Evolutionary conservation across 495 filamentous ascomycete genomes (phyloP).

Genomic region (Choiromyces venosus): DNA sequence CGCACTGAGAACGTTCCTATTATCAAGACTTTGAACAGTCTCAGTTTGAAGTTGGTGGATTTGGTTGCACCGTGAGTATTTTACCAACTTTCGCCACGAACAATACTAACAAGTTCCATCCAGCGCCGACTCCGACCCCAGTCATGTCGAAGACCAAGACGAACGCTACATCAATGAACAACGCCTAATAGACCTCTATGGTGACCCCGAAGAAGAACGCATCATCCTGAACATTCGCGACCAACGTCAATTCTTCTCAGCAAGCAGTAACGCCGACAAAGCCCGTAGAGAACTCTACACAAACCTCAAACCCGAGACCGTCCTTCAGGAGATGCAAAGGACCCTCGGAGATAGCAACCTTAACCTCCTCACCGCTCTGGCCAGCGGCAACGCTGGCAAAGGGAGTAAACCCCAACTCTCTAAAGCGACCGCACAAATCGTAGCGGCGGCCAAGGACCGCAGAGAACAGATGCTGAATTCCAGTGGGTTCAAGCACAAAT

Average conservation of each 20-base stretch:
- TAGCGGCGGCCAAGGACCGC: conserved; percentile 50
- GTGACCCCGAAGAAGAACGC: conserved; percentile 62
- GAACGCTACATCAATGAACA: conserved; percentile 69
- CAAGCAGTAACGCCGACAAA: conserved; percentile 54
- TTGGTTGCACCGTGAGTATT: conserved; percentile 62
- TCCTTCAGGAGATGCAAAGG: conserved; percentile 57
- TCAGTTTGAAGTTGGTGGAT: conserved; percentile 86
- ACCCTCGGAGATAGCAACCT: conserved; percentile 61
- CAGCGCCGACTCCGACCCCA: conserved; percentile 58
- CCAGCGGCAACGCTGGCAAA: conserved; percentile 61
- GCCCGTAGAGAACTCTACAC: conserved; percentile 50
- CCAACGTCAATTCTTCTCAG: conserved; percentile 72
- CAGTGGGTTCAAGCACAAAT: conserved; percentile 9
- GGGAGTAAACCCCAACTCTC: conserved; percentile 40
- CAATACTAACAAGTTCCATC: conserved; percentile 8
- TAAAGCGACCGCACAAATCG: conserved; percentile 48
- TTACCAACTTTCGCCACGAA: background rate
- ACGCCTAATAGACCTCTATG: conserved; percentile 73
- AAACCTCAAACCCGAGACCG: conserved; percentile 61
- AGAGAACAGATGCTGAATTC: conserved; percentile 52
- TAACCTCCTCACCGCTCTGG: conserved; percentile 53
- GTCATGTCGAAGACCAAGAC: conserved; percentile 61
- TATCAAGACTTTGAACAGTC: conserved; percentile 73
- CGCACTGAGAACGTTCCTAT: conserved; percentile 65
- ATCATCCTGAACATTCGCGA: conserved; percentile 84